A percentile compares a stretch with the other conserved stretches of the same genome.
Conservation (phyloP, 352 stramenopile genomes). For the Phytopythium chamaehyphon region DNA sequence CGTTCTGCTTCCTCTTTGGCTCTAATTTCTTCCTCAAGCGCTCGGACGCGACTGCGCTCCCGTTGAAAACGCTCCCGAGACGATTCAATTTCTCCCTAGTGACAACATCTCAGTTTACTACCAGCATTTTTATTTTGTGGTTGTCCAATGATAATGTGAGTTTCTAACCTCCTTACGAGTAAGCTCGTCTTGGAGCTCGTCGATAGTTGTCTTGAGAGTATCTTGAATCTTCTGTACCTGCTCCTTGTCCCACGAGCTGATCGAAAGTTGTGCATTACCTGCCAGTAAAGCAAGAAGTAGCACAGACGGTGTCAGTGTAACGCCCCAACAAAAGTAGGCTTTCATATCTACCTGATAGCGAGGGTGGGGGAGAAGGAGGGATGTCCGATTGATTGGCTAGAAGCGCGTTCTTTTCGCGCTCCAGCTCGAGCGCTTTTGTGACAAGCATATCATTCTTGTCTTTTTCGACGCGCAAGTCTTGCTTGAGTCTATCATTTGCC, state of each 20-base stretch:
- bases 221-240: slow-evolving; percentile 67
- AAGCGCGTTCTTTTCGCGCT: slow-evolving; percentile 63
- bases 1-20: slow-evolving; percentile 33
- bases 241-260: slow-evolving; percentile 61
- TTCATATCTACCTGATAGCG: slow-evolving; percentile 7
- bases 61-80: slow-evolving; percentile 49
- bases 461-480: slow-evolving; percentile 67
- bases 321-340: too few species aligned
- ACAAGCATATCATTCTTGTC: slow-evolving; percentile 74
- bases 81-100: slow-evolving; percentile 33
- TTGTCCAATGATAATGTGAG: too few species aligned
- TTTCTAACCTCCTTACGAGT: slow-evolving; percentile 45
- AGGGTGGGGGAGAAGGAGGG: slow-evolving; percentile 4
- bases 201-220: slow-evolving; percentile 65
- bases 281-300: not conserved
- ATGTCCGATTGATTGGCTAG: slow-evolving; percentile 17
- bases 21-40: slow-evolving; percentile 47
- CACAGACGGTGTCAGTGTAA: not conserved
- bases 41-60: slow-evolving; percentile 48
- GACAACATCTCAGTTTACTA: too few species aligned
- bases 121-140: too few species aligned
- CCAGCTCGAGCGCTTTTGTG: slow-evolving; percentile 59
- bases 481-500: slow-evolving; percentile 43
- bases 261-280: not conserved
- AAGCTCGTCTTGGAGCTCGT: slow-evolving; percentile 79